Evolutionary conservation across 2,329 filamentous ascomycete genomes (phyloP).

Genomic region (Xylariales sp.): DNA sequence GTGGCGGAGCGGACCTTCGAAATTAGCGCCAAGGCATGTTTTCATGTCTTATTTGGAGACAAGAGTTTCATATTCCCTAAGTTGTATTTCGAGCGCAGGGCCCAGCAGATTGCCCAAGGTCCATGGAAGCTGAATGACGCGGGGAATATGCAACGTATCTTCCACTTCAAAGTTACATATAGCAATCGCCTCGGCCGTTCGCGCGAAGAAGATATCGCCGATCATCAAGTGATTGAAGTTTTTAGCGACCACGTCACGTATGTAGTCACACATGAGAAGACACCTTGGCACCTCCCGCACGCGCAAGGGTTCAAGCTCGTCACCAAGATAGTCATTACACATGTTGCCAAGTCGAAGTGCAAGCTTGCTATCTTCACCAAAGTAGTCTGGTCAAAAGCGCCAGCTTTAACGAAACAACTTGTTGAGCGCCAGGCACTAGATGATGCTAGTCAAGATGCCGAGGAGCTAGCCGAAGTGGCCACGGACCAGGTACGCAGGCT

Average conservation of each 20-base stretch:
- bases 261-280: constrained; percentile 71
- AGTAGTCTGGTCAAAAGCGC: constrained; percentile 84
- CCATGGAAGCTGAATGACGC: constrained; percentile 82
- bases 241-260: constrained; percentile 80
- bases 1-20: constrained; percentile 86
- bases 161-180: constrained; percentile 81
- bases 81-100: constrained; percentile 84
- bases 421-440: constrained; percentile 79
- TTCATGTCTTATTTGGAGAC: constrained; percentile 96
- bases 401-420: constrained; percentile 68
- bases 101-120: constrained; percentile 83
- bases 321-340: constrained; percentile 93
- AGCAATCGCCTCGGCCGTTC: constrained; percentile 72
- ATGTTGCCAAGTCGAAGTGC: constrained; percentile 90
- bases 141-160: constrained; percentile 78
- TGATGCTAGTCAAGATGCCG: constrained; percentile 77
- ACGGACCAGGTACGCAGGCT: constrained; percentile 82
- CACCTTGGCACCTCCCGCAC: constrained; percentile 86
- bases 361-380: constrained; percentile 89
- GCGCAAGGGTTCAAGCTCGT: constrained; percentile 82
- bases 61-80: constrained; percentile 95
- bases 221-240: constrained; percentile 88
- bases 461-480: constrained; percentile 79
- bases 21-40: constrained; percentile 91
- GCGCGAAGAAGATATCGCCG: constrained; percentile 73